Evolutionary conservation across 202 grass and related monocot genomes (phyloP).

Genomic region (Panicum virgatum): DNA sequence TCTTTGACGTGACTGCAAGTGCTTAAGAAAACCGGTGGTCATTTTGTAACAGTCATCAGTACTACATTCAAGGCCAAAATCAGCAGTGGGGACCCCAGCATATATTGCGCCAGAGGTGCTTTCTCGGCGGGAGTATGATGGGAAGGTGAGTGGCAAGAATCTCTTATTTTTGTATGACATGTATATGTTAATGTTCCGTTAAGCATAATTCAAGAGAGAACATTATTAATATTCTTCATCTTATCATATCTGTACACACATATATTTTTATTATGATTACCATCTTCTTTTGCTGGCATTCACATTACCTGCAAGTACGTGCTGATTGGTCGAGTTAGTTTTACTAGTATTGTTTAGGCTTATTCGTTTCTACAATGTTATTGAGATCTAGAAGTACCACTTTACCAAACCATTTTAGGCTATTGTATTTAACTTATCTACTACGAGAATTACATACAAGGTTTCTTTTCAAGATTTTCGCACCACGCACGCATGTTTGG

Average conservation of each 20-base stretch:
- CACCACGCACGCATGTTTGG: neutral
- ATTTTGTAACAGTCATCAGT: constrained; percentile 71
- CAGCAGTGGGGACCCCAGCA: constrained; percentile 82
- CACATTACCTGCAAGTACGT: neutral
- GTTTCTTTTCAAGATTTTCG: neutral
- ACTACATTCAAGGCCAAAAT: constrained; percentile 87
- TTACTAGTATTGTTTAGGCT: constrained; percentile 23
- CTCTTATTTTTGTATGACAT: constrained; percentile 23
- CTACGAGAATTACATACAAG: neutral
- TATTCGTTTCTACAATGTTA: constrained; percentile 6
- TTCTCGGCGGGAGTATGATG: constrained; percentile 67
- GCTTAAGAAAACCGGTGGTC: constrained; percentile 12
- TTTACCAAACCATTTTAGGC: constrained; percentile 21
- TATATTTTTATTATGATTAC: constrained; percentile 1
- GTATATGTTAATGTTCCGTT: constrained; percentile 12
- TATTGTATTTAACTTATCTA: constrained; percentile 15
- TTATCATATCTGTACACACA: neutral
- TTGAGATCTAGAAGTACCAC: constrained; percentile 3
- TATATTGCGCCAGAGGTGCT: constrained; percentile 90
- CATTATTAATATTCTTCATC: neutral
- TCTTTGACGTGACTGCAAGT: constrained; percentile 22
- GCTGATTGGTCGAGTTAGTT: neutral
- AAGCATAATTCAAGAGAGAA: neutral
- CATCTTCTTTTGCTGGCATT: constrained; percentile 17
- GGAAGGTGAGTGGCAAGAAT: constrained; percentile 63